Evolutionary conservation across 1,284 basidiomycete genomes (phyloP).

Genomic region (Tilletiaria anomala): DNA sequence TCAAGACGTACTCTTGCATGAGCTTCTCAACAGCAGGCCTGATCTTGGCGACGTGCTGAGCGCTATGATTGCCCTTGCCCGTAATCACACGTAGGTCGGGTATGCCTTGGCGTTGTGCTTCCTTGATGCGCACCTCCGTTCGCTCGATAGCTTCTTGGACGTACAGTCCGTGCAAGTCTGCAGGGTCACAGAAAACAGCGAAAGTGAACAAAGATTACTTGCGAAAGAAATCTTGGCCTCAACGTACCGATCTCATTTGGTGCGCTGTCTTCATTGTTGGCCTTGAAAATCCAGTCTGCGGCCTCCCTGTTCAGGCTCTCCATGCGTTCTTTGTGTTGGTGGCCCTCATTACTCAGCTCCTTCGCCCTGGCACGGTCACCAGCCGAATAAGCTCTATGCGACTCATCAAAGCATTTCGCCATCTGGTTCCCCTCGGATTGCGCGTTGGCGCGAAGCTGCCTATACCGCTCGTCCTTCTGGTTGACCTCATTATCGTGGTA

Average conservation of each 20-base stretch:
- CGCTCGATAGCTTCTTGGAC: slow-evolving; percentile 57
- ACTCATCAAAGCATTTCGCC: slow-evolving; percentile 29
- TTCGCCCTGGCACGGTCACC: slow-evolving; percentile 70
- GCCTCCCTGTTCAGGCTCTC: slow-evolving; percentile 69
- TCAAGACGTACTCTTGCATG: slow-evolving; percentile 70
- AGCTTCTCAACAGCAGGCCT: slow-evolving; percentile 83
- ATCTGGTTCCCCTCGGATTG: slow-evolving; percentile 33
- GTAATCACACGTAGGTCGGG: slow-evolving; percentile 69
- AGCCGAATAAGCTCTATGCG: slow-evolving; percentile 48
- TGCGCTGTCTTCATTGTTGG: slow-evolving; percentile 7
- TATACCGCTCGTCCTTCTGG: slow-evolving; percentile 32
- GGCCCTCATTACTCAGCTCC: slow-evolving; percentile 66
- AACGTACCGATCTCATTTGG: slow-evolving; percentile 9
- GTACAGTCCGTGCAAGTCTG: slow-evolving; percentile 78
- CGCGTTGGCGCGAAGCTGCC: slow-evolving; percentile 26
- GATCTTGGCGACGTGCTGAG: slow-evolving; percentile 65
- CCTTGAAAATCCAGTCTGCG: slow-evolving; percentile 65
- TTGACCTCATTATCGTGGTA: slow-evolving; percentile 22
- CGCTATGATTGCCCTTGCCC: slow-evolving; percentile 69
- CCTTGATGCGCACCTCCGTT: slow-evolving; percentile 49
- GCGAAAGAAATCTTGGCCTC: no score
- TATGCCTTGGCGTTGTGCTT: slow-evolving; percentile 55
- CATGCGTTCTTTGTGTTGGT: slow-evolving; percentile 65
- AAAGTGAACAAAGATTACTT: no score
- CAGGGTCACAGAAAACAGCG: no score